Evolutionary conservation across 306 rosid species (phyloP), one percentile per base, ranked within the genome.

Genomic region (Medicago arabica): DNA sequence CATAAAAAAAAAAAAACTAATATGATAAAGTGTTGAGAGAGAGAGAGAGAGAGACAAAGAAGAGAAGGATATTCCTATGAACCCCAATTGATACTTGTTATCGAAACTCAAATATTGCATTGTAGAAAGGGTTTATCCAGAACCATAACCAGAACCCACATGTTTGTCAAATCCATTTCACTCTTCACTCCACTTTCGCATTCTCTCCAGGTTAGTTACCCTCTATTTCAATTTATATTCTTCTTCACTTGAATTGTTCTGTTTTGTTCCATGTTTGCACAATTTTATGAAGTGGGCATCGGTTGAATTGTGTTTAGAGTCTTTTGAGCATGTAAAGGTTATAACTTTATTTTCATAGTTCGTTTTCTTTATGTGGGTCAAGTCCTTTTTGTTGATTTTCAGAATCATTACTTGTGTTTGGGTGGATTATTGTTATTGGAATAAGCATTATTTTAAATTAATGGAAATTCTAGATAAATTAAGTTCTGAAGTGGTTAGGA

Each of bases 11-110:
- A n/a, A n/a, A n/a, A n/a, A n/a, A n/a, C n/a, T n/a, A n/a, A 21
- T 25, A 28, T 28, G 0, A 28, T 28, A 28, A 3, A 28, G 0
- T 28, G 31, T 28, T 28, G 28, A 25, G 28, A 25, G 4, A 44
- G 50, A 46, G 16, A 47, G 21, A 65, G 39, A 39, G 3, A 51
- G 3, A 38, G 28, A 44, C 6, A 11, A 25, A 39, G 4, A 40
- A 44, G 16, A 53, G 44, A 53, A 17, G 85, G 77, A 83, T 81
- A 85, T 85, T 51, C 88, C 71, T 41, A 58, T 10, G 46, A 59
- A 63, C 53, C 60, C 38, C 25, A 36, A 16, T 41, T 7, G 75
- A 59, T 81, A 71, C n/a, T 9, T 6, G 13, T 36, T 7, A 3
- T 6, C 19, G 7, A 34, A 63, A 67, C 38, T 14, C 81, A 65